Evolutionary conservation across 306 rosid genomes (phyloP).

Genomic region (Acmispon strigosus): DNA sequence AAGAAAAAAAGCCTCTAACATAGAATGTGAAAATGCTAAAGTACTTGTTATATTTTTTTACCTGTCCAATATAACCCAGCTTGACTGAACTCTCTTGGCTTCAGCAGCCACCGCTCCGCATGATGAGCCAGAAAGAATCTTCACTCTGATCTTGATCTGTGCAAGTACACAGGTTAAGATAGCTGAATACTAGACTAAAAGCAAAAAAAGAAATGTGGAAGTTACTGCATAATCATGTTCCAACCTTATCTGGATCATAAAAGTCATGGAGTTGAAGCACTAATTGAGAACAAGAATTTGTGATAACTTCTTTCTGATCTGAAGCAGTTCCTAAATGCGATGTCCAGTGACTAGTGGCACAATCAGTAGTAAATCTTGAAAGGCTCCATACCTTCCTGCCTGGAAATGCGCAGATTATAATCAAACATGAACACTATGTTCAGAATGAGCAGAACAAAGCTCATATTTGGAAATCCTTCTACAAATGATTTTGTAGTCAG

Average conservation of each 20-base stretch:
- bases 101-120: constrained; percentile 78
- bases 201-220: neutral
- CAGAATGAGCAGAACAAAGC: neutral
- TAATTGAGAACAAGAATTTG: constrained; percentile 79
- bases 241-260: constrained; percentile 81
- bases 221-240: neutral
- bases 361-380: constrained; percentile 65
- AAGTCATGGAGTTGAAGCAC: constrained; percentile 72
- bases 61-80: constrained; percentile 95
- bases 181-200: constrained; percentile 9
- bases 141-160: constrained; percentile 81
- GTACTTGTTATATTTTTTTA: constrained; percentile 32
- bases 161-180: constrained; percentile 11
- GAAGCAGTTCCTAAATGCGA: constrained; percentile 47
- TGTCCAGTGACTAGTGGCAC: constrained; percentile 50
- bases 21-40: constrained; percentile 17
- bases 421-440: neutral
- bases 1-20: constrained; percentile 3
- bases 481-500: too few relatives aligned
- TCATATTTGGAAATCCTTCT: too few relatives aligned
- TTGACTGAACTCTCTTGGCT: constrained; percentile 80
- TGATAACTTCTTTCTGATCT: constrained; percentile 71
- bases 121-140: constrained; percentile 48
- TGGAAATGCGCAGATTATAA: constrained; percentile 31
- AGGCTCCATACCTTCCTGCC: constrained; percentile 67